Evolutionary conservation across 2,329 filamentous ascomycete species (phyloP), one percentile per base, ranked within the genome.

Genomic region (Acephala macrosclerotiorum): DNA sequence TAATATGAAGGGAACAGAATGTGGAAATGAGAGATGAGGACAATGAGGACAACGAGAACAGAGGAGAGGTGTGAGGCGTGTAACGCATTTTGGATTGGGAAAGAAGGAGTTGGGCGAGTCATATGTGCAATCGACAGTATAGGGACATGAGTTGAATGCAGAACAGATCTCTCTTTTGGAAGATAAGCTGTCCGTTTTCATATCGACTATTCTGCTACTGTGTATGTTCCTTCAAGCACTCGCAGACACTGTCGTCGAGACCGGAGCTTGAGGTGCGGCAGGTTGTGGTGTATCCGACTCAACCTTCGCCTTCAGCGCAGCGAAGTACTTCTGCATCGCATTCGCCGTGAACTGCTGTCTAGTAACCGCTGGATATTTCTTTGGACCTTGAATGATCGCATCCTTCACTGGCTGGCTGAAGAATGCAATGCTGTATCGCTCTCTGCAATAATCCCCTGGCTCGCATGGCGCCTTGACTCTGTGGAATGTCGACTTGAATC

Each of bases 401-500:
- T 87, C 83, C 64, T 81, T 82, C 71, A 82, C 83, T 0, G 87
- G 86, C 76, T 89, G 86, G 66, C 88, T 89, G 77, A 89, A 89
- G 70, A 85, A 89, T 6, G 87, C 87, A 73, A 90, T 86, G 74
- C 85, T 87, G 73, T 88, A 89, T 42, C 87, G 80, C 70, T 85
- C 82, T 8, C 85, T 85, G 70, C 83, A 89, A 72, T 83, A 87
- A 66, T 83, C 80, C 53, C 83, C 80, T 0, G 78, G 79, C 0
- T 88, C 84, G 42, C 77, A 80, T 0, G 86, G 86, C 1, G 86
- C 84, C 75, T 87, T 87, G 66, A 89, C 87, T 8, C 87, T 83
- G 74, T 89, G 87, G 61, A 88, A 86, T 0, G 87, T 89, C 36
- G 83, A 87, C 76, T 89, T 89, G 79, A 89, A 89, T 22, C 86